A percentile compares a stretch with the other conserved stretches of the same genome.
phyloP scores from a whole-genome alignment of 1,284 basidiomycete species.

The Porogramme epimiltina region DNA sequence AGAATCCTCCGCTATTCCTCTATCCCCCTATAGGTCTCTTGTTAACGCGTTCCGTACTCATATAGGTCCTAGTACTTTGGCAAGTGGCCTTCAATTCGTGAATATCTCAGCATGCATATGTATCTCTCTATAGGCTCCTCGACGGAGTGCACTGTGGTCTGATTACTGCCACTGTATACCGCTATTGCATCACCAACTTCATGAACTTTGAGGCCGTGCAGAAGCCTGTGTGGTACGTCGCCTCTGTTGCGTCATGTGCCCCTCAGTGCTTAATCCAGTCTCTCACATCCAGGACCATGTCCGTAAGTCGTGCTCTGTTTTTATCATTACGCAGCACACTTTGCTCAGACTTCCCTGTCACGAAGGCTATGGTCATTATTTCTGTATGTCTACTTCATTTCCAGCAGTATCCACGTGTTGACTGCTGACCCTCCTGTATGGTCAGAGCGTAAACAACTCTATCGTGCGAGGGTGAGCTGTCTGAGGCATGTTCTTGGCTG shows the following conservation, averaged over 20 bases:
- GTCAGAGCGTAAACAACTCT: constrained; percentile 25
- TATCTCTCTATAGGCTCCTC: constrained; percentile 14
- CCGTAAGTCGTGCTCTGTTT: constrained; percentile 16
- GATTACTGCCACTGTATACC: constrained; percentile 23
- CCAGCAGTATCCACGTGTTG: not conserved
- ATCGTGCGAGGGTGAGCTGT: constrained; percentile 24
- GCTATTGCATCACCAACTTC: constrained; percentile 24
- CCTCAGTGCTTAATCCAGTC: no score
- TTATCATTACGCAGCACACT: not conserved
- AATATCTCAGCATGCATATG: no score
- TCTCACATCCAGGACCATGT: constrained; percentile 24
- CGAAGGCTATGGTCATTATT: constrained; percentile 24
- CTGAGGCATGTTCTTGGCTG: no score
- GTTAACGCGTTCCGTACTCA: no score
- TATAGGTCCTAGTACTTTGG: no score
- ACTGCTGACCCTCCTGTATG: no score
- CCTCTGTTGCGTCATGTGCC: no score
- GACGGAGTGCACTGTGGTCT: constrained; percentile 22
- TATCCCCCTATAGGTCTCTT: no score
- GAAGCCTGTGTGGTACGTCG: constrained; percentile 21
- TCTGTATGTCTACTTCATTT: constrained; percentile 11
- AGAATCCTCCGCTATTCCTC: no score
- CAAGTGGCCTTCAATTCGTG: no score
- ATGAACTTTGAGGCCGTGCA: constrained; percentile 15
- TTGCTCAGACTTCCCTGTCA: no score